Conservation (phyloP, 1,284 basidiomycete species). For the Xanthoconium separans region DNA sequence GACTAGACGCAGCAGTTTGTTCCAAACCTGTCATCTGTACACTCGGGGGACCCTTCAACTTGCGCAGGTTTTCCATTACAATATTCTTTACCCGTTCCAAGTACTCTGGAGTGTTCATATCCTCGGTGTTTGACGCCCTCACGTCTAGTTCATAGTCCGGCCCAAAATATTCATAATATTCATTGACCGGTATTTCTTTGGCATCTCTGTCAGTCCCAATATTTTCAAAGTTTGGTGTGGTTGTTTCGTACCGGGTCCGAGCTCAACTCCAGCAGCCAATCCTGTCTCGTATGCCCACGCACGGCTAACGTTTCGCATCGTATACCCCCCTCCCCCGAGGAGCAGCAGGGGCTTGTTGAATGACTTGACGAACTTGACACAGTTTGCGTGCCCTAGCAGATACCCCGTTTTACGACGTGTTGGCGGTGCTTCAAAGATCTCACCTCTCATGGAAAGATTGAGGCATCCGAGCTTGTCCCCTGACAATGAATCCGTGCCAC, state of each 20-base stretch:
- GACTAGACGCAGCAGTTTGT: neutral
- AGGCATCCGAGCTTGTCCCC: slow-evolving; percentile 97
- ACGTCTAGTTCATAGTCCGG: slow-evolving; percentile 99
- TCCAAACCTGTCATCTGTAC: slow-evolving; percentile 81
- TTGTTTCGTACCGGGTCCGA: slow-evolving; percentile 69
- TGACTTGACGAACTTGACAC: slow-evolving; percentile 95
- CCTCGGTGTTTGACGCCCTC: slow-evolving; percentile 92
- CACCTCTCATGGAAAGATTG: slow-evolving; percentile 95
- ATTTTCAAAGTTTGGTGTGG: neutral
- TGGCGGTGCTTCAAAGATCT: slow-evolving; percentile 5
- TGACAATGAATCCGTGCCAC: slow-evolving; percentile 97
- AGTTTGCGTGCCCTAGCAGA: slow-evolving; percentile 87
- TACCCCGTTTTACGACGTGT: neutral
- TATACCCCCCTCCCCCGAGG: slow-evolving; percentile 97
- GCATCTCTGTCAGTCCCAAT: slow-evolving; percentile 5
- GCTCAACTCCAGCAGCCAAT: slow-evolving; percentile 91
- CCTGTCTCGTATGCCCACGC: slow-evolving; percentile 99
- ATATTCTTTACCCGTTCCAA: slow-evolving; percentile 91
- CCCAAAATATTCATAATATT: slow-evolving; percentile 99
- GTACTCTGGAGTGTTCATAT: slow-evolving; percentile 92
- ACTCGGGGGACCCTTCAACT: slow-evolving; percentile 84
- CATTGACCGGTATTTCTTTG: slow-evolving; percentile 92
- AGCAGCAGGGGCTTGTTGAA: slow-evolving; percentile 93
- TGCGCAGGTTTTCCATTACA: slow-evolving; percentile 87
- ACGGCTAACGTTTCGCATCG: slow-evolving; percentile 95